Evolutionary conservation across 2,329 filamentous ascomycete genomes (phyloP).

Genomic region (Cylindrodendrum hubeiense): DNA sequence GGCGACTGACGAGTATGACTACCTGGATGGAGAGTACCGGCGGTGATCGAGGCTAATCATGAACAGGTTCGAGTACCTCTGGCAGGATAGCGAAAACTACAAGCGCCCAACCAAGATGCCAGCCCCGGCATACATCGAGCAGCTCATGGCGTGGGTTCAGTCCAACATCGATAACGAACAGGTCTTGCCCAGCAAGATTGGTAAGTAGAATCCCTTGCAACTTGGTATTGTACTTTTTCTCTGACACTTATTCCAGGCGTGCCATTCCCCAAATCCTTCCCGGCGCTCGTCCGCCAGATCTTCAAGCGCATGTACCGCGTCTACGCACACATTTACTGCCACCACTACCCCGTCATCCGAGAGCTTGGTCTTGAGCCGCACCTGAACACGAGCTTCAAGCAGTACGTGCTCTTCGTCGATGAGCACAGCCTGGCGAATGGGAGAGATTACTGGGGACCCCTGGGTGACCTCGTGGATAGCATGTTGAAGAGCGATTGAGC

Average conservation of each 20-base stretch:
- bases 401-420: conserved; percentile 98
- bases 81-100: conserved; percentile 95
- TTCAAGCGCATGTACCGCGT: conserved; percentile 99
- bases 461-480: conserved; percentile 96
- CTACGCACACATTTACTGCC: conserved; percentile 99
- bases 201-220: conserved; percentile 55
- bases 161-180: conserved; percentile 94
- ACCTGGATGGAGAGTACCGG: neutral
- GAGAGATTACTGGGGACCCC: conserved; percentile 96
- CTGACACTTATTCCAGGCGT: conserved; percentile 69
- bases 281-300: conserved; percentile 88
- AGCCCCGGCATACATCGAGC: conserved; percentile 96
- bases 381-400: conserved; percentile 99
- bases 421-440: conserved; percentile 93
- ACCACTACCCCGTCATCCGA: conserved; percentile 97
- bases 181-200: conserved; percentile 94
- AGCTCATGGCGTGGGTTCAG: conserved; percentile 97
- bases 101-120: conserved; percentile 98
- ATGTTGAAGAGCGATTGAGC: conserved; percentile 92
- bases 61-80: conserved; percentile 93
- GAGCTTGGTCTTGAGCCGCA: conserved; percentile 96
- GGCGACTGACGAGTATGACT: conserved; percentile 93
- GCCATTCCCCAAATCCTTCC: conserved; percentile 94
- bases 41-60: conserved; percentile 28
- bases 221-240: neutral